Evolutionary conservation across 2,329 filamentous ascomycete species (phyloP), one percentile per base, ranked within the genome.

Genomic region (Colletotrichum neosansevieriae): DNA sequence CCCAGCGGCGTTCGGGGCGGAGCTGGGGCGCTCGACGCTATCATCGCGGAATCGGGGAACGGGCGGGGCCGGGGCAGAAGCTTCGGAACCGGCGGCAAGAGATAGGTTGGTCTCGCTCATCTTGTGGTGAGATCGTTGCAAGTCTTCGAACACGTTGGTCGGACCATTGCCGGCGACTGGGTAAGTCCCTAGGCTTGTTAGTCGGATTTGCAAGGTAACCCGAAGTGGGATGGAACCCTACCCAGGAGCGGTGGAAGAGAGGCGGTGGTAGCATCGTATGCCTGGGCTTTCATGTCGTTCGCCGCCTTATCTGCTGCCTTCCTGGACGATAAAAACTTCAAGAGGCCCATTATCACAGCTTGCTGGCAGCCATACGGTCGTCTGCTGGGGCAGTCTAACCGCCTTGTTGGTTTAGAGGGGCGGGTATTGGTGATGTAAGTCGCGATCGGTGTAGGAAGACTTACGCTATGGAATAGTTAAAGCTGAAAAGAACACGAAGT

Each of bases 141-240:
- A 75, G 49, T 75, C 73, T 56, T 80, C 77, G 57, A 80, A 69
- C 19, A 79, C 73, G 61, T 75, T 80, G 21, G 75, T 63, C 13
- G 68, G 74, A 4, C 80, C 81, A 73, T 83, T 84, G 40, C 81
- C 80, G 19, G 76, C 73, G 36, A 83, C 77, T 3, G 81, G 79
- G 64, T 79, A 79, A 5, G 77, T 77, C 44, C 80, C 83, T 80
- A 63, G 7, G 17, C 2, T 9, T 67, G 57, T 71, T 38, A 72
- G 56, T 19, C 63, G 19, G 19, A 21, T 47, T 36, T 15, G n/a
- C 4, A 13, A 58, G 50, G 15, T 13, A 2, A 21, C 38, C 12
- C 38, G 34, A 42, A 13, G 21, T 40, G 13, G 17, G 34, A 49
- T 59, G 7, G 3, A 13, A 59, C 44, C 45, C 36, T 79, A 79